A percentile compares a stretch with the other conserved stretches of the same genome.
Evolutionary conservation across 2,329 filamentous ascomycete genomes (phyloP).

Genomic region (Achaetomium macrosporum): DNA sequence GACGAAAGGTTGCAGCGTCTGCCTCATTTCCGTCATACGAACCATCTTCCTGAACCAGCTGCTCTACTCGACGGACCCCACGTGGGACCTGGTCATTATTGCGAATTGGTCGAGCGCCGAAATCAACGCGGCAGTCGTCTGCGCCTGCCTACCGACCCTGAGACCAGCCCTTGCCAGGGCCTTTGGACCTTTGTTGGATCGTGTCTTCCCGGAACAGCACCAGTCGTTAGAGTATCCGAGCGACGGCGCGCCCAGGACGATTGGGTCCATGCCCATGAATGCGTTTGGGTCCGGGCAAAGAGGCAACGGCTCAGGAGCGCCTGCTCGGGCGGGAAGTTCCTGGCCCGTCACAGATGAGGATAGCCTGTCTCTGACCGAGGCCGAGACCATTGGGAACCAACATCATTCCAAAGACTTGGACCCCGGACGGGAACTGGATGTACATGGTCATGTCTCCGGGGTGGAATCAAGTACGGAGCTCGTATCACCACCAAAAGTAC

Average conservation of each 20-base stretch:
- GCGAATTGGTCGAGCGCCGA: constrained; percentile 27
- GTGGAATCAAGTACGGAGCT: background rate
- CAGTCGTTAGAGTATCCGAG: background rate
- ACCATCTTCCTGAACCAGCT: constrained; percentile 21
- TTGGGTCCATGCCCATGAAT: constrained; percentile 12
- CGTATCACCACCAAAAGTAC: background rate
- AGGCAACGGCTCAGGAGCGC: too few species aligned
- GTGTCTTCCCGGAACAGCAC: constrained; percentile 1
- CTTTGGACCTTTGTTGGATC: constrained; percentile 5
- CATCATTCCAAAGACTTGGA: background rate
- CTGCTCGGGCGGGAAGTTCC: background rate
- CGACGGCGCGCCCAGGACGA: background rate
- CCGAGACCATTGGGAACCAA: background rate
- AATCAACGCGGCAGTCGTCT: constrained; percentile 27
- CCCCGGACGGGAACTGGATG: background rate
- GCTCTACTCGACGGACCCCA: constrained; percentile 18
- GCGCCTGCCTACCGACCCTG: constrained; percentile 27
- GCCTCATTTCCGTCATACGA: constrained; percentile 23
- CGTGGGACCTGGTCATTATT: constrained; percentile 20
- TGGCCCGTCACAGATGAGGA: background rate
- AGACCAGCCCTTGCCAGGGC: constrained; percentile 22
- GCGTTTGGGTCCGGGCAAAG: background rate
- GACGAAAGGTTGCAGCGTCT: constrained; percentile 19
- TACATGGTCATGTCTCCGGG: background rate
- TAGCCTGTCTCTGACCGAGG: background rate